These are phyloP conservation scores for Fusarium sp. DNA, from an alignment of 2,329 filamentous ascomycete genomes.

Conservation along the genomic window DNA sequence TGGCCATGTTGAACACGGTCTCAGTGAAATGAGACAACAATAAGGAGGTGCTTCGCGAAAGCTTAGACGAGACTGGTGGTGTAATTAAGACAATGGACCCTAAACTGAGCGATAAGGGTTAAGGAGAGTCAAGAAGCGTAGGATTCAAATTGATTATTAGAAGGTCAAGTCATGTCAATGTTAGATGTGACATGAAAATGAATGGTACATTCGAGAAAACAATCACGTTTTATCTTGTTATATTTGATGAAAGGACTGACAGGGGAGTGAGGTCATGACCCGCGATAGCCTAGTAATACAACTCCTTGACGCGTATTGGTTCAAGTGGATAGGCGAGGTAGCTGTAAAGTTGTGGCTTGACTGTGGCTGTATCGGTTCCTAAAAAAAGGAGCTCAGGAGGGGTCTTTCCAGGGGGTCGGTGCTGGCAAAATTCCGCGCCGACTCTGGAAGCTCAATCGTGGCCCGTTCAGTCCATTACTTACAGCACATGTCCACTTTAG, in stretches of 20 bases:
- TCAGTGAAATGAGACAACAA: constrained; percentile 17
- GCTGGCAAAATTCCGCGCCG: constrained; percentile 47
- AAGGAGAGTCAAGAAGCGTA: constrained; percentile 45
- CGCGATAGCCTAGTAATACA: constrained; percentile 24
- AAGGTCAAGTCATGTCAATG: constrained; percentile 22
- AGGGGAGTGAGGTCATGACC: constrained; percentile 43
- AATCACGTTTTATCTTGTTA: constrained; percentile 31
- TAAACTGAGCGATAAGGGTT: constrained; percentile 6
- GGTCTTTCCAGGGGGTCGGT: constrained; percentile 42
- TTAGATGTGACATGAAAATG: constrained; percentile 27
- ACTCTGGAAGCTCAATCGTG: constrained; percentile 47
- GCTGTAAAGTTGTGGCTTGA: constrained; percentile 27
- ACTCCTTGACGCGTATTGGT: constrained; percentile 37
- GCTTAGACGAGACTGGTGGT: constrained; percentile 14
- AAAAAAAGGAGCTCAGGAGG: constrained; percentile 34
- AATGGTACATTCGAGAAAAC: constrained; percentile 19
- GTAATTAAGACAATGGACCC: constrained; percentile 6
- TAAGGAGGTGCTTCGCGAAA: constrained; percentile 20
- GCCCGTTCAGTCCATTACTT: constrained; percentile 48
- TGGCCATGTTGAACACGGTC: constrained; percentile 46
- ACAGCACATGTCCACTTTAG: constrained; percentile 42
- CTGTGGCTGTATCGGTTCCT: constrained; percentile 39
- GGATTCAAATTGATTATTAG: background rate
- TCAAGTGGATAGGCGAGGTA: constrained; percentile 1
- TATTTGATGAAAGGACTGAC: constrained; percentile 36